Conservation (phyloP, 306 rosid genomes). For the Psophocarpus tetragonolobus region DNA sequence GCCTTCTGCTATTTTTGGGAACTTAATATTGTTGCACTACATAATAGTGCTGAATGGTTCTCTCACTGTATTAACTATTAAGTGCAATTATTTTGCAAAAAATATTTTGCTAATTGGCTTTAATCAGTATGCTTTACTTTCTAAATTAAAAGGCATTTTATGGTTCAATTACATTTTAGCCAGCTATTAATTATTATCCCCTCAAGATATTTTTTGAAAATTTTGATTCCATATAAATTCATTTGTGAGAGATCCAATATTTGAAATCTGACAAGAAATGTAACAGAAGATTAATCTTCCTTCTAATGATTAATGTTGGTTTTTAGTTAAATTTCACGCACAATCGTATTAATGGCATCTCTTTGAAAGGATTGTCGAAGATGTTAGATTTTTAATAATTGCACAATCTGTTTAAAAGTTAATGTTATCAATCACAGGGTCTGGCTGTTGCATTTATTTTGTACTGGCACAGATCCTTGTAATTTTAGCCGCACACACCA, state of each 20-base stretch:
- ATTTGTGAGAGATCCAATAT: not conserved
- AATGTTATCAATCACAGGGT: not conserved
- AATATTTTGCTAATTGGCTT: not conserved
- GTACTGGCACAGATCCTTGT: not conserved
- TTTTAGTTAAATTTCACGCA: not conserved
- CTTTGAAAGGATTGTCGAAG: not conserved
- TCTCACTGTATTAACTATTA: not conserved
- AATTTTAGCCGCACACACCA: not conserved
- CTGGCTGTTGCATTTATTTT: not conserved
- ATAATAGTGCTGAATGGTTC: not conserved
- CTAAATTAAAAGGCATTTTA: not conserved
- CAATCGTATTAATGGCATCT: not conserved
- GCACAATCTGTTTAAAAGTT: not conserved
- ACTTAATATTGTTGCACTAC: not conserved
- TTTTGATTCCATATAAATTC: not conserved
- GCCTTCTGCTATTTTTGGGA: not conserved
- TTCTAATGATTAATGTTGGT: not conserved
- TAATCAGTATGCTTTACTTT: not conserved
- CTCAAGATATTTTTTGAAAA: not conserved
- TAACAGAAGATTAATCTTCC: not conserved
- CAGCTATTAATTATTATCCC: not conserved
- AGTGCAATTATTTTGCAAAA: not conserved
- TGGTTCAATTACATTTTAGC: not conserved
- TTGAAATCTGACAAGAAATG: not conserved
- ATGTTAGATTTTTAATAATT: not conserved